phyloP scores from a whole-genome alignment of 2,329 filamentous ascomycete genomes.

The Diaporthe sp. region DNA sequence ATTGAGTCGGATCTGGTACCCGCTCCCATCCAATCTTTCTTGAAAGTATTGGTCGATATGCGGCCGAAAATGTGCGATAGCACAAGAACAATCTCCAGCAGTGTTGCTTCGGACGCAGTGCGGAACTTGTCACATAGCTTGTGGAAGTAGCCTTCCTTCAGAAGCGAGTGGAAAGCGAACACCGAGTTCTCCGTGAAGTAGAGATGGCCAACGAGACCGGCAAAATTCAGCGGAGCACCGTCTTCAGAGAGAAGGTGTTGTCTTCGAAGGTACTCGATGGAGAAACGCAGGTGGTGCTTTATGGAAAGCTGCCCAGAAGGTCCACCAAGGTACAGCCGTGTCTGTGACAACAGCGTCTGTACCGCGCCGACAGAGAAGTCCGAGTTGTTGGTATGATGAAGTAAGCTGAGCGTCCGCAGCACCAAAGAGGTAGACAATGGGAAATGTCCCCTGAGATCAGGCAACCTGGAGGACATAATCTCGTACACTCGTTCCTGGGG shows the following conservation, averaged over 20 bases:
- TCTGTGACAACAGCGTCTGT: conserved; percentile 78
- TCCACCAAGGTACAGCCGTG: conserved; percentile 78
- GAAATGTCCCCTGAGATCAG: conserved; percentile 83
- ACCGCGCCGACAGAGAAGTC: conserved; percentile 73
- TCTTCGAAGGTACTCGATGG: conserved; percentile 82
- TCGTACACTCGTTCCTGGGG: conserved; percentile 72
- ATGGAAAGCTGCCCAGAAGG: conserved; percentile 77
- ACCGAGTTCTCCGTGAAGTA: conserved; percentile 83
- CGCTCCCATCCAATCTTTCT: conserved; percentile 60
- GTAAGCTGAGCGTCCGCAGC: conserved; percentile 75
- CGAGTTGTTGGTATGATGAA: conserved; percentile 76
- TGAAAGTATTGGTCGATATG: conserved; percentile 60
- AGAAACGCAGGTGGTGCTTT: conserved; percentile 83
- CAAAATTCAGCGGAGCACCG: conserved; percentile 80
- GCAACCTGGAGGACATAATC: conserved; percentile 80
- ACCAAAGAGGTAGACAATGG: conserved; percentile 82
- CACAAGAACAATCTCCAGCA: conserved; percentile 76
- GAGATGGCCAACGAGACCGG: conserved; percentile 77
- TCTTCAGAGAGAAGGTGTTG: conserved; percentile 73
- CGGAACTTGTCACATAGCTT: conserved; percentile 71
- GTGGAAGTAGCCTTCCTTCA: conserved; percentile 79
- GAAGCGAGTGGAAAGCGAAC: conserved; percentile 82
- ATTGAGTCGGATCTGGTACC: conserved; percentile 73
- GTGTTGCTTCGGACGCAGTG: conserved; percentile 61
- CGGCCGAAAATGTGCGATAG: conserved; percentile 80